Base-by-base conservation (phyloP, 129 eudicot species). In the Flaveria brownii region DNA sequence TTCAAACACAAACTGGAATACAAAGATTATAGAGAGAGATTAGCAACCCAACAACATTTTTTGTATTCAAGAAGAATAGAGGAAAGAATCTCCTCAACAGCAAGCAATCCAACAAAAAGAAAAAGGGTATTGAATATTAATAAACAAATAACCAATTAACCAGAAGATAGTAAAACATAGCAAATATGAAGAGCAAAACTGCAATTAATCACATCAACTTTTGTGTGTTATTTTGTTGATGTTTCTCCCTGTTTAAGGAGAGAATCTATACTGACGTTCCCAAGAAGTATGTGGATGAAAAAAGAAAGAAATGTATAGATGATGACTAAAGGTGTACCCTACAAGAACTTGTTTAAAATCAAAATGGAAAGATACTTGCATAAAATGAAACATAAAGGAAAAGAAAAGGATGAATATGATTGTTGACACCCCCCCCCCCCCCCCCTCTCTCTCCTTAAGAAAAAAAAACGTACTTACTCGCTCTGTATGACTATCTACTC, bases 401-500 rank as follows among this genome's bases (percentile, higher is more conserved):
- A 6, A 28, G 39, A 47, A 22, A 43, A 65, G 5, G 14, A 55
- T 30, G 22, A 14, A 43, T 41, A 68, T 66, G 65, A 72, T 62
- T 73, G 61, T 79, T 74, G 85, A 84, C 84, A 71, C 84, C 86
- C 88, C 86, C 84, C 74, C 84, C 86, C 88, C 86, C 28, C 28
- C 28, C 28, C 28, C 30, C 30, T 3, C 30, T 28, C 2, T 20
- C 75, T 30, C 74, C 79, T 82, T 78, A 84, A 86, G 91, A 86
- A 30, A 28, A 9, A 51, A 51, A 55, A 51, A 20, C 22, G 18
- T 17, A 23, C 62, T 70, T 15, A 49, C 75, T 70, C 16, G 22
- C 42, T 62, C 18, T 62, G 30, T 62, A 13, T 59, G 65, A 33
- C 16, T 23, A 33, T 64, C 70, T 33, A 33, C 36, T 60, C 14